These are phyloP conservation scores for Aspergillus udagawae DNA, from an alignment of 2,329 filamentous ascomycete species.

Conservation along the genomic window DNA sequence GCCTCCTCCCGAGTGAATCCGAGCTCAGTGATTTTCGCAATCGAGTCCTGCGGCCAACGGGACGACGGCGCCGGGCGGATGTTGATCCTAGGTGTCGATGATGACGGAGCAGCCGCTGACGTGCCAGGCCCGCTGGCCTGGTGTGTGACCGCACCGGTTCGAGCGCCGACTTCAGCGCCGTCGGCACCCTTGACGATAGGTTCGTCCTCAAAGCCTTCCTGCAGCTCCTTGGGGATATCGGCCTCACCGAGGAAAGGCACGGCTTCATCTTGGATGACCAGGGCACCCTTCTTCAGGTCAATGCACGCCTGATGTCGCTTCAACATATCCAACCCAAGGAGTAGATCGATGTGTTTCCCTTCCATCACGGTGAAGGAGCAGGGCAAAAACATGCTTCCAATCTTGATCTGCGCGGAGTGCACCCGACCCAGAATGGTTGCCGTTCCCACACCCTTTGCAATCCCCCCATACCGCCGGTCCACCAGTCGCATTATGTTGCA, in stretches of 20 bases:
- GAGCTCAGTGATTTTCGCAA: slow-evolving; percentile 71
- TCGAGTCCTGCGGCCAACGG: slow-evolving; percentile 56
- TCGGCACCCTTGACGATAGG: slow-evolving; percentile 80
- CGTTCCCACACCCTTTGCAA: slow-evolving; percentile 90
- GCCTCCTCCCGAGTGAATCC: slow-evolving; percentile 75
- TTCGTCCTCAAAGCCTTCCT: slow-evolving; percentile 71
- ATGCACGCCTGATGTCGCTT: slow-evolving; percentile 93
- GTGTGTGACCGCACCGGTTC: slow-evolving; percentile 63
- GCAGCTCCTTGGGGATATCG: slow-evolving; percentile 80
- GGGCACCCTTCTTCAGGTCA: slow-evolving; percentile 76
- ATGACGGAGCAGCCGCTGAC: slow-evolving; percentile 14
- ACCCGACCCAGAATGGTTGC: slow-evolving; percentile 92
- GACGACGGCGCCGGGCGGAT: slow-evolving; percentile 27
- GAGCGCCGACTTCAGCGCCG: slow-evolving; percentile 82
- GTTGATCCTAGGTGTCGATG: slow-evolving; percentile 22
- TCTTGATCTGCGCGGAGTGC: slow-evolving; percentile 91
- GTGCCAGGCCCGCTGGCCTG: slow-evolving; percentile 21
- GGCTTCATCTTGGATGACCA: slow-evolving; percentile 83
- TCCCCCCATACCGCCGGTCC: slow-evolving; percentile 84
- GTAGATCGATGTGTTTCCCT: slow-evolving; percentile 89
- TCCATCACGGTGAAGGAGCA: slow-evolving; percentile 99
- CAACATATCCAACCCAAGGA: slow-evolving; percentile 93
- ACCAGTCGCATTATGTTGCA: slow-evolving; percentile 97
- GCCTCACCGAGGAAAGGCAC: slow-evolving; percentile 88
- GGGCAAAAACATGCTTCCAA: slow-evolving; percentile 79